These are phyloP conservation scores for Leishmania arabica DNA, from an alignment of 208 protist species.

Conservation along the genomic window DNA sequence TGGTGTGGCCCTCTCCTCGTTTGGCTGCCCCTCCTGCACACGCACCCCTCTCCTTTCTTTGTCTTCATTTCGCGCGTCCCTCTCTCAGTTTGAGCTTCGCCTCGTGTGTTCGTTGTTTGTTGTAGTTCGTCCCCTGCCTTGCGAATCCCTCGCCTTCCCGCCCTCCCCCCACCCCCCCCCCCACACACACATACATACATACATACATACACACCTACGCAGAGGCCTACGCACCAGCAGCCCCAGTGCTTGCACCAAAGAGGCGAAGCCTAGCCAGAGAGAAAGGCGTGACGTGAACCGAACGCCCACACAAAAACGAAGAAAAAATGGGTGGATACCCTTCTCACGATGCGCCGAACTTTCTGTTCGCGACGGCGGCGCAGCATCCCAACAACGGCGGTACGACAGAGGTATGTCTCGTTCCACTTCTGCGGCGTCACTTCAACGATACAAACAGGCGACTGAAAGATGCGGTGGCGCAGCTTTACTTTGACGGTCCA, in stretches of 20 bases:
- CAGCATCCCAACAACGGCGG: constrained; percentile 45
- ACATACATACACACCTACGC: neutral
- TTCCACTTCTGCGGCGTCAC: constrained; percentile 81
- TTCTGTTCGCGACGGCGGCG: constrained; percentile 82
- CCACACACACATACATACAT: neutral
- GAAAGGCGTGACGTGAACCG: neutral
- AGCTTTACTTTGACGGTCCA: constrained; percentile 51
- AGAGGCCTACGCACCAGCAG: neutral
- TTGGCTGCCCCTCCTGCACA: neutral
- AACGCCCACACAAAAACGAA: neutral
- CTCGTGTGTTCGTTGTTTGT: constrained; percentile 11
- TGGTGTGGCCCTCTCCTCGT: neutral
- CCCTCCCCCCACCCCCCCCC: neutral
- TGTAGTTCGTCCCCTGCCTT: neutral
- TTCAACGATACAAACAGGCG: constrained; percentile 81
- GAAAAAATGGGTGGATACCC: constrained; percentile 80
- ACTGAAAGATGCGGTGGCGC: constrained; percentile 60
- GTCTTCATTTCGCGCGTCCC: neutral
- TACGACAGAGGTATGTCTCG: constrained; percentile 71
- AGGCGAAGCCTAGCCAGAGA: neutral
- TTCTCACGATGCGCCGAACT: constrained; percentile 80
- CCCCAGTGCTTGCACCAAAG: neutral
- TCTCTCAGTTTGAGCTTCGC: neutral
- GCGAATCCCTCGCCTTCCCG: neutral
- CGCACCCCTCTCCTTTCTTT: neutral